A percentile compares a stretch with the other conserved stretches of the same genome.
phyloP scores from a whole-genome alignment of 495 filamentous ascomycete species.

The Aspergillus nidulans region DNA sequence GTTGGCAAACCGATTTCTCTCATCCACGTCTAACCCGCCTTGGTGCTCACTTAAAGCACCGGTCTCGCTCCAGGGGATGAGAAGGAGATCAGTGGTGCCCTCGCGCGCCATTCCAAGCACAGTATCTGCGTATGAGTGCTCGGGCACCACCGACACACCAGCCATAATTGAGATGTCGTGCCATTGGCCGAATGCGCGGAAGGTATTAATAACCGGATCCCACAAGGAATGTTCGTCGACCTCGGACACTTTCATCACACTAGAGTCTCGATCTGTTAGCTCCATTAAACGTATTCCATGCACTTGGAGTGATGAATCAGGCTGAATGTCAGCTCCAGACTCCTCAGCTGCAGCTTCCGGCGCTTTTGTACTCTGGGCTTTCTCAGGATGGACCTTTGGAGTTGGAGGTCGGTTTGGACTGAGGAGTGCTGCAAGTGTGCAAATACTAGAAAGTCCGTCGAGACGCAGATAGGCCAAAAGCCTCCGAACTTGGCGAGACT shows the following conservation, averaged over 20 bases:
- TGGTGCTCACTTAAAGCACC: conserved; percentile 62
- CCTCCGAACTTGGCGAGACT: conserved; percentile 34
- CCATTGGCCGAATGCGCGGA: conserved; percentile 81
- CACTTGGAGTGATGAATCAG: conserved; percentile 58
- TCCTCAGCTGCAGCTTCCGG: conserved; percentile 28
- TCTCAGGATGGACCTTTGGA: conserved; percentile 49
- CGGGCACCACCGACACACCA: conserved; percentile 70
- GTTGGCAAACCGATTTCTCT: conserved; percentile 28
- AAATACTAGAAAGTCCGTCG: conserved; percentile 81
- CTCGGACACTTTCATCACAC: conserved; percentile 91
- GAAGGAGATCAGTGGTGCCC: conserved; percentile 68
- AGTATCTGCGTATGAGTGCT: conserved; percentile 72
- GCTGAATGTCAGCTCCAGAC: conserved; percentile 19
- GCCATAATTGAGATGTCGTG: conserved; percentile 82
- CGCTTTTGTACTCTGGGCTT: conserved; percentile 14
- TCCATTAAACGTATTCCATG: conserved; percentile 84
- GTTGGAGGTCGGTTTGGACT: conserved; percentile 25
- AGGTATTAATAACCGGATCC: conserved; percentile 90
- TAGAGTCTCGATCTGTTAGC: conserved; percentile 87
- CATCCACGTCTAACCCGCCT: conserved; percentile 27
- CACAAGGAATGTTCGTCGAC: conserved; percentile 67
- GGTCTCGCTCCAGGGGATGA: conserved; percentile 90
- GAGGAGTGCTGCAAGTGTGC: conserved; percentile 78
- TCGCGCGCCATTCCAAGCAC: conserved; percentile 64
- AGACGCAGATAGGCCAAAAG: conserved; percentile 72